Percentiles rank a stretch among this genome's conserved stretches.
These are phyloP conservation scores for Dothistroma septosporum DNA, from an alignment of 2,329 filamentous ascomycete species.

Conservation along the genomic window DNA sequence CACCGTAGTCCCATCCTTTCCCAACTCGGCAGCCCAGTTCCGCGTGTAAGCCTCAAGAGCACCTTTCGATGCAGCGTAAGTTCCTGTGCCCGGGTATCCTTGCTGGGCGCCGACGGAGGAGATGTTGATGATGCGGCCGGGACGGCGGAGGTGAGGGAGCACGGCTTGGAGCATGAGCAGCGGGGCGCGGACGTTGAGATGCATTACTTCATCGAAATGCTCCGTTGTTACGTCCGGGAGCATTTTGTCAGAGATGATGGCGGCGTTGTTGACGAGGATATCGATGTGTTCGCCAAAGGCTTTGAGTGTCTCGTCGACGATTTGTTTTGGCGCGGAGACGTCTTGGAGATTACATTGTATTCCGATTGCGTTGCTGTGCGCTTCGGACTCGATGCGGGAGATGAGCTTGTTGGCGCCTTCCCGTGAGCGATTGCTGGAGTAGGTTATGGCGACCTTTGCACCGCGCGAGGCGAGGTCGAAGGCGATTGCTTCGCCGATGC, in stretches of 20 bases:
- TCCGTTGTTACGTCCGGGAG: constrained; percentile 41
- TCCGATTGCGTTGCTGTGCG: constrained; percentile 36
- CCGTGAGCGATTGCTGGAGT: constrained; percentile 40
- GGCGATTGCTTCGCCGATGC: constrained; percentile 49
- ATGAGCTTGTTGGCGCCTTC: constrained; percentile 34
- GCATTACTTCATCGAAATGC: constrained; percentile 53
- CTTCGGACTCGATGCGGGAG: constrained; percentile 34
- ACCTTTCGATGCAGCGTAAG: constrained; percentile 57
- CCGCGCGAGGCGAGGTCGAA: constrained; percentile 47
- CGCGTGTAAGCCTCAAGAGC: constrained; percentile 59
- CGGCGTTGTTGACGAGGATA: constrained; percentile 45
- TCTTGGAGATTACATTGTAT: constrained; percentile 41
- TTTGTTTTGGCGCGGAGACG: constrained; percentile 34
- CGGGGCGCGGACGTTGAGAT: constrained; percentile 55
- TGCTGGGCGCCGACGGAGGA: constrained; percentile 50
- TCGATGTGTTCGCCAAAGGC: constrained; percentile 41
- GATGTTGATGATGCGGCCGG: constrained; percentile 57
- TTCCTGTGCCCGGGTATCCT: constrained; percentile 44
- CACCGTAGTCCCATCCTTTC: constrained; percentile 54
- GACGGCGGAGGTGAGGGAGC: constrained; percentile 47
- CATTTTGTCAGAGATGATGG: constrained; percentile 5
- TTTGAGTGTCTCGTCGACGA: constrained; percentile 35
- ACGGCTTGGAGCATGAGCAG: constrained; percentile 53
- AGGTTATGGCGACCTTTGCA: constrained; percentile 45
- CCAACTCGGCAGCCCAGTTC: constrained; percentile 57